These are phyloP conservation scores for Hymenochaete sp. DNA, from an alignment of 1,284 basidiomycete species.

Conservation along the genomic window DNA sequence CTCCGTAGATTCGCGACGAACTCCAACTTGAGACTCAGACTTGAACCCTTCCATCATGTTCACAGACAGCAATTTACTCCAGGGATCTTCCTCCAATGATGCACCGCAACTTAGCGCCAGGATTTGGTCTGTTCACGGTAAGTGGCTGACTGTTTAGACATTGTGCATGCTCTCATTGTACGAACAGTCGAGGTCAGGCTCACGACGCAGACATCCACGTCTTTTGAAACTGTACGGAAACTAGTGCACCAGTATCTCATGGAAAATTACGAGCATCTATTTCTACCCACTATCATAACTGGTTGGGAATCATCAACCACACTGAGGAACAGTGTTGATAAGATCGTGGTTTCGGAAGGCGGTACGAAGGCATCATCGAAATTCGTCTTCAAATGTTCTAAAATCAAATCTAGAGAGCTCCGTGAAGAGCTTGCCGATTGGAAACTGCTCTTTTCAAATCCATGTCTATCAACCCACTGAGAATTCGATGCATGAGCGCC, in stretches of 20 bases:
- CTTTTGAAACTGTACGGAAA: slow-evolving; percentile 62
- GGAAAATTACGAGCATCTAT: slow-evolving; percentile 50
- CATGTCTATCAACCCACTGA: slow-evolving; percentile 83
- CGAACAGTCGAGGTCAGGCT: slow-evolving; percentile 76
- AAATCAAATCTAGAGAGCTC: slow-evolving; percentile 24
- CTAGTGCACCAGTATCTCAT: slow-evolving; percentile 54
- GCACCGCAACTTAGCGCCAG: too few species aligned
- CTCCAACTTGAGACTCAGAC: too few species aligned
- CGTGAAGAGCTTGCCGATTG: slow-evolving; percentile 37
- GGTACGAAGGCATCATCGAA: slow-evolving; percentile 23
- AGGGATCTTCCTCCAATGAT: too few species aligned
- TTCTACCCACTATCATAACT: slow-evolving; percentile 54
- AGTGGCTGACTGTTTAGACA: slow-evolving; percentile 18
- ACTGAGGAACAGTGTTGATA: slow-evolving; percentile 67
- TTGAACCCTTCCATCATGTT: too few species aligned
- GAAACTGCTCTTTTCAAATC: slow-evolving; percentile 59
- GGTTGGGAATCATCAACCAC: slow-evolving; percentile 71
- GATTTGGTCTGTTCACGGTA: slow-evolving; percentile 54
- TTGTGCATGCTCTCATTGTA: neutral
- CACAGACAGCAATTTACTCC: too few species aligned
- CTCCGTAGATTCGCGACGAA: too few species aligned
- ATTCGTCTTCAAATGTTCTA: slow-evolving; percentile 21
- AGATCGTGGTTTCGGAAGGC: slow-evolving; percentile 65
- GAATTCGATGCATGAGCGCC: slow-evolving; percentile 60
- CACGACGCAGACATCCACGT: slow-evolving; percentile 51